Conservation (phyloP, 1,284 basidiomycete genomes). For the Filobasidium uniguttulatum region DNA sequence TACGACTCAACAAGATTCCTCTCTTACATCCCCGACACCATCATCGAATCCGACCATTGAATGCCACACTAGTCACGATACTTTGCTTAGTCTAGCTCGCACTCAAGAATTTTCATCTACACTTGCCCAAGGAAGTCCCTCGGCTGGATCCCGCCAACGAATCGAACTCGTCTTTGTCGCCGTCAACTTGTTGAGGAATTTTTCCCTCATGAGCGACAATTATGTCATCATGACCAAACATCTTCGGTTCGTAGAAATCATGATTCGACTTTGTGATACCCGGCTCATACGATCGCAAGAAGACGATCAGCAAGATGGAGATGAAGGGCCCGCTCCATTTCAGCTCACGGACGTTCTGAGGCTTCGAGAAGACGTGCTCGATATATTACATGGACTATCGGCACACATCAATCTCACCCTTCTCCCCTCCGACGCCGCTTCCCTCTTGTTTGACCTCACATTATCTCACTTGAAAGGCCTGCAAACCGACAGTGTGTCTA, state of each 20-base stretch:
- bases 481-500: background rate
- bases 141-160: background rate
- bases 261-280: conserved; percentile 51
- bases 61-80: background rate
- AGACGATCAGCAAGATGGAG: conserved; percentile 22
- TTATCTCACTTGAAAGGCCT: conserved; percentile 61
- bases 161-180: conserved; percentile 53
- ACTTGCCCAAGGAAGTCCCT: background rate
- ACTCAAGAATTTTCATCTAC: background rate
- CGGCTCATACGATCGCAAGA: conserved; percentile 38
- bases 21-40: background rate
- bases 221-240: conserved; percentile 52
- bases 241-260: conserved; percentile 49
- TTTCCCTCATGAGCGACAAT: conserved; percentile 64
- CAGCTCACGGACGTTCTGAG: conserved; percentile 57
- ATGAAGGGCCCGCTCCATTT: conserved; percentile 43
- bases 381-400: conserved; percentile 57
- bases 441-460: conserved; percentile 52
- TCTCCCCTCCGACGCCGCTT: conserved; percentile 39
- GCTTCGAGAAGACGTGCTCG: conserved; percentile 63
- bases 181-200: conserved; percentile 72
- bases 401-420: conserved; percentile 40
- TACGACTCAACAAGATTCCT: no score
- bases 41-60: background rate
- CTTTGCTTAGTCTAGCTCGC: background rate